phyloP scores from a whole-genome alignment of 148 eudicot species.

The Selenicereus undatus region DNA sequence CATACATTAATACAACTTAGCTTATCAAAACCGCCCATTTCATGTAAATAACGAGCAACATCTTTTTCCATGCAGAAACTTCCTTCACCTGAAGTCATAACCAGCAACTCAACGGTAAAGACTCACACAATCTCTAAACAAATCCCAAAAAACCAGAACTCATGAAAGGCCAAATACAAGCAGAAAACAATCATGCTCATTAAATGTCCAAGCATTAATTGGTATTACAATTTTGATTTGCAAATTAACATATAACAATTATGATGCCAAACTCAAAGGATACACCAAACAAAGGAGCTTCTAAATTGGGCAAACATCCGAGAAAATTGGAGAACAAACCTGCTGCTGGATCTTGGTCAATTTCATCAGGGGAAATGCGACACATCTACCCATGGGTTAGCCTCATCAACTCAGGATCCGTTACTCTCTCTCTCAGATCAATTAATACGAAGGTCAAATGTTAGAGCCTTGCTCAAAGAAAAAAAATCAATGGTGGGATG shows the following conservation, averaged over 20 bases:
- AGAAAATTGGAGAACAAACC: constrained; percentile 30
- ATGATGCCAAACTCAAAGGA: too few species aligned
- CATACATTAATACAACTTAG: not conserved
- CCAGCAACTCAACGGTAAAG: not conserved
- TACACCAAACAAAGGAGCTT: too few species aligned
- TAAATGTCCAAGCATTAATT: not conserved
- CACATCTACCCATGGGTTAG: constrained; percentile 94
- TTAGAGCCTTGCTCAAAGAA: constrained; percentile 6
- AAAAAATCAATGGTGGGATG: not conserved
- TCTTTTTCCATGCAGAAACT: not conserved
- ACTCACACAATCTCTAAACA: not conserved
- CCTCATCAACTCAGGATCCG: constrained; percentile 86
- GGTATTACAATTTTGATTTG: not conserved
- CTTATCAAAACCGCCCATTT: not conserved
- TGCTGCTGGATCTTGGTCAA: constrained; percentile 81
- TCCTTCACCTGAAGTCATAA: not conserved
- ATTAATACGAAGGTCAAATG: not conserved
- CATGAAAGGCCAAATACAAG: not conserved
- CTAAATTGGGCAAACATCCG: too few species aligned
- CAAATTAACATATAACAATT: not conserved
- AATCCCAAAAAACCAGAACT: not conserved
- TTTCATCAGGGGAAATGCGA: constrained; percentile 78
- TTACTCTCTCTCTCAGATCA: constrained; percentile 15
- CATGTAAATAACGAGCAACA: not conserved
- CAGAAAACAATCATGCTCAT: not conserved